Base-by-base conservation (phyloP, 2,329 filamentous ascomycete genomes). In the Exophiala calicioides region DNA sequence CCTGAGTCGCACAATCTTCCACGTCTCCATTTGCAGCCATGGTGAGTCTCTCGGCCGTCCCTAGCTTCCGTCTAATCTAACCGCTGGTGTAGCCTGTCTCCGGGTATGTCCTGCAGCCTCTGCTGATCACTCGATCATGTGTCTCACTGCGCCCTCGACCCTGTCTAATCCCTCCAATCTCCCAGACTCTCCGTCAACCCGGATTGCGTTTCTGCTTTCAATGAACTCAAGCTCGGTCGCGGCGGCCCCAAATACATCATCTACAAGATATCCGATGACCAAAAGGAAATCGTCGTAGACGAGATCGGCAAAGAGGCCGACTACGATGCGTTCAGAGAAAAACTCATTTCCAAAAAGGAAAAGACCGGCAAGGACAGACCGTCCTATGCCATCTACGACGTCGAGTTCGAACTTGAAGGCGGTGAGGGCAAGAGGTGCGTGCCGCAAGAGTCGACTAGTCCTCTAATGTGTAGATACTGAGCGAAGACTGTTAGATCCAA, bases 211-310 rank as follows among this genome's bases (percentile, higher is more conserved):
- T 64, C 57, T 35, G 58, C 61, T 47, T 75, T 70, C 70, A 73
- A 74, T 51, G 66, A 74, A 19, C 67, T 75, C 52, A 71, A 72
- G 58, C 66, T 72, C 61, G 68, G 67, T 60, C 65, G 64, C 45
- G 62, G 63, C 37, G 66, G 69, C 60, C 64, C 62, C 57, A 76
- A 75, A 65, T 76, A 62, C 65, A 72, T 76, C 58, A 76, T 76
- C 66, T 75, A 68, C 69, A 75, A 75, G 65, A 72, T 76, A 58
- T 62, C 70, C 54, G 72, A 75, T 57, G 65, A 75, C 62, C 70
- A 72, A 67, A 74, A 71, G 63, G 63, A 70, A 47, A 70, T 76
- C 43, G 72, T 74, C 47, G 64, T 76, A 54, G 73, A 76, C 27
- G 68, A 74, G 44, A 57, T 61, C 37, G 72, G 71, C 47, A 58